Percentiles rank a stretch among this genome's conserved stretches.
Conservation (phyloP, 2,329 filamentous ascomycete genomes). For the Moelleriella libera region DNA sequence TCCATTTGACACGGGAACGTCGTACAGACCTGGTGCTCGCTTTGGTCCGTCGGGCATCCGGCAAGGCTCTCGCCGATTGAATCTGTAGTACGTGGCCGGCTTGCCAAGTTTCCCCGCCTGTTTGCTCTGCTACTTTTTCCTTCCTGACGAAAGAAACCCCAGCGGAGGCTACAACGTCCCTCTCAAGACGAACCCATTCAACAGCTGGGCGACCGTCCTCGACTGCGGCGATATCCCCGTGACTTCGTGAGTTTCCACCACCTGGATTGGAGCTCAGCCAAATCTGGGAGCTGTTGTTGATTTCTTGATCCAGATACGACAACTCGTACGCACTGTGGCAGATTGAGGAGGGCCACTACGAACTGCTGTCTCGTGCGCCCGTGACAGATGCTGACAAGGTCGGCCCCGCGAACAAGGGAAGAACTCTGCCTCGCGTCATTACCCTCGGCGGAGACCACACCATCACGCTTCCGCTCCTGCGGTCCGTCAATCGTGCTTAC, state of each 20-base stretch:
- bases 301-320: constrained; percentile 47
- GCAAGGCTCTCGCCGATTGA: constrained; percentile 73
- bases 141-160: no score
- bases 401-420: constrained; percentile 58
- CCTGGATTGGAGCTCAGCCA: no score
- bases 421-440: constrained; percentile 67
- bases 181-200: constrained; percentile 57
- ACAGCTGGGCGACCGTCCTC: constrained; percentile 63
- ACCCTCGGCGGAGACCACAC: constrained; percentile 57
- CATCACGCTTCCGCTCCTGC: constrained; percentile 44
- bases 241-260: constrained; percentile 47
- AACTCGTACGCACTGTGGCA: constrained; percentile 70
- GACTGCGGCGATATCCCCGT: constrained; percentile 80
- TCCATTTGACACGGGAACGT: constrained; percentile 77
- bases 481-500: constrained; percentile 46
- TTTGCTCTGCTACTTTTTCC: no score
- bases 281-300: neutral
- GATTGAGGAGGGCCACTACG: constrained; percentile 74
- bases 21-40: constrained; percentile 69
- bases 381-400: constrained; percentile 51
- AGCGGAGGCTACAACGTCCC: constrained; percentile 84
- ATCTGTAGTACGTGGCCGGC: constrained; percentile 56
- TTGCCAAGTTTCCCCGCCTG: constrained; percentile 8
- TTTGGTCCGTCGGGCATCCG: constrained; percentile 77
- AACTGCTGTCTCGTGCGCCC: constrained; percentile 56